phyloP scores from a whole-genome alignment of 352 stramenopile species.

The Phytophthora pinifolia region DNA sequence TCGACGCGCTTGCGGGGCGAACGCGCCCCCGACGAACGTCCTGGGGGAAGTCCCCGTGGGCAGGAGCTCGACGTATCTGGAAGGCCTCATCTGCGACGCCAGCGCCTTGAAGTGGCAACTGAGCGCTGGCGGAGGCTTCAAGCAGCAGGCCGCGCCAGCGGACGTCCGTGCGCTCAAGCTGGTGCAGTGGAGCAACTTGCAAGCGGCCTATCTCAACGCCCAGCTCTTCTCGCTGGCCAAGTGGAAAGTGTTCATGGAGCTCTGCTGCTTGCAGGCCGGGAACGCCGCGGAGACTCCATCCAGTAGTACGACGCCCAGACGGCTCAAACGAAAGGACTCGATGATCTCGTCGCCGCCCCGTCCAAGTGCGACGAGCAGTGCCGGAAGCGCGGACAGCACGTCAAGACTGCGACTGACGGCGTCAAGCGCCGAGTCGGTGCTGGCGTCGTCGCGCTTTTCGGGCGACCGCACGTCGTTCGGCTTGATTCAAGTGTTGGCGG shows the following conservation, averaged over 20 bases:
- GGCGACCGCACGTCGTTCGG: conserved; percentile 69
- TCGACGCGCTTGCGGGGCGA: conserved; percentile 17
- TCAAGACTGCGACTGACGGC: conserved; percentile 13
- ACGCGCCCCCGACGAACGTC: conserved; percentile 9
- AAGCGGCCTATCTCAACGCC: conserved; percentile 49
- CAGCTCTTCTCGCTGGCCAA: conserved; percentile 51
- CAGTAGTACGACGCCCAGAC: conserved; percentile 10
- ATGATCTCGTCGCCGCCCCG: conserved; percentile 66
- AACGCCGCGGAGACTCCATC: background rate
- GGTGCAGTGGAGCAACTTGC: conserved; percentile 56
- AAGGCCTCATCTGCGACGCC: conserved; percentile 32
- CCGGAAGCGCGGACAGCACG: conserved; percentile 1
- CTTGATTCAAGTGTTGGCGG: conserved; percentile 63
- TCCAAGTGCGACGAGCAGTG: conserved; percentile 9
- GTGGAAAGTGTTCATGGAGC: conserved; percentile 79
- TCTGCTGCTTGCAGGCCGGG: conserved; percentile 53
- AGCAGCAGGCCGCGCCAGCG: conserved; percentile 21
- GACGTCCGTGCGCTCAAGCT: conserved; percentile 39
- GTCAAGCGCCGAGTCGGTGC: conserved; percentile 12
- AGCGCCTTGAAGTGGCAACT: conserved; percentile 37
- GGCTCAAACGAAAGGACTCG: conserved; percentile 62
- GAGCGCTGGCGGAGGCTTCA: conserved; percentile 23
- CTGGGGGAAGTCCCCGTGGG: conserved; percentile 18
- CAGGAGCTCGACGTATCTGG: conserved; percentile 25
- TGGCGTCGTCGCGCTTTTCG: conserved; percentile 47